Percentiles rank a stretch among this genome's conserved stretches.
Evolutionary conservation across 2,329 filamentous ascomycete genomes (phyloP).

Genomic region (Fusarium sp.): DNA sequence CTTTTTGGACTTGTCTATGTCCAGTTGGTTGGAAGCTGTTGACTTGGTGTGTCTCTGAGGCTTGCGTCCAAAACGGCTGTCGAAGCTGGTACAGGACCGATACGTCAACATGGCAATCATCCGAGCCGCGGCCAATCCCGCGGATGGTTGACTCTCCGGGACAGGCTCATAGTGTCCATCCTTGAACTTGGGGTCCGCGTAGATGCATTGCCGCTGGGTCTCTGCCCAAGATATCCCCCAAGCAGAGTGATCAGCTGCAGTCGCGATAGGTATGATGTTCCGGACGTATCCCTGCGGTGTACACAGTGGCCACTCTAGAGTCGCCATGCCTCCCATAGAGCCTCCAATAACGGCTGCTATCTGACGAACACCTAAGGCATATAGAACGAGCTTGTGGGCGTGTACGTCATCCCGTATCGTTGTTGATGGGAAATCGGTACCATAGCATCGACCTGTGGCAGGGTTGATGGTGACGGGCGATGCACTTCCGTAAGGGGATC

Average conservation of each 20-base stretch:
- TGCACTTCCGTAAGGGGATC: conserved; percentile 9
- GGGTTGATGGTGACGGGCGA: conserved; percentile 6
- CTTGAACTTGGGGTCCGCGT: background rate
- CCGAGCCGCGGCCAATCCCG: conserved; percentile 3
- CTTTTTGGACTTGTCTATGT: background rate
- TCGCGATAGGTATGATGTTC: conserved; percentile 12
- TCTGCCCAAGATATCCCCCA: conserved; percentile 18
- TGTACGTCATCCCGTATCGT: conserved; percentile 9
- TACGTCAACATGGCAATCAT: conserved; percentile 15
- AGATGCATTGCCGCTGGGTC: conserved; percentile 8
- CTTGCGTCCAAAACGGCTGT: conserved; percentile 6
- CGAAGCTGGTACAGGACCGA: conserved; percentile 5
- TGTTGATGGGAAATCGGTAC: conserved; percentile 2
- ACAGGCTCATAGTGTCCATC: conserved; percentile 6
- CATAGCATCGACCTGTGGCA: background rate
- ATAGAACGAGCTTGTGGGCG: background rate
- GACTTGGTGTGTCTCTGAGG: background rate
- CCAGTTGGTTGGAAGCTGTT: background rate
- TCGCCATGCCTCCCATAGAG: conserved; percentile 13
- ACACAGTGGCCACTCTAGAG: conserved; percentile 6
- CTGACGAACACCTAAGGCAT: background rate
- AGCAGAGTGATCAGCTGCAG: conserved; percentile 1
- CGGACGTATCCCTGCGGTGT: background rate
- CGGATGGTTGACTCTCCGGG: background rate
- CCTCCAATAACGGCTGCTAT: conserved; percentile 9